Evolutionary conservation across 2,329 filamentous ascomycete species (phyloP).

Genomic region (Phaeomoniella chlamydospora): DNA sequence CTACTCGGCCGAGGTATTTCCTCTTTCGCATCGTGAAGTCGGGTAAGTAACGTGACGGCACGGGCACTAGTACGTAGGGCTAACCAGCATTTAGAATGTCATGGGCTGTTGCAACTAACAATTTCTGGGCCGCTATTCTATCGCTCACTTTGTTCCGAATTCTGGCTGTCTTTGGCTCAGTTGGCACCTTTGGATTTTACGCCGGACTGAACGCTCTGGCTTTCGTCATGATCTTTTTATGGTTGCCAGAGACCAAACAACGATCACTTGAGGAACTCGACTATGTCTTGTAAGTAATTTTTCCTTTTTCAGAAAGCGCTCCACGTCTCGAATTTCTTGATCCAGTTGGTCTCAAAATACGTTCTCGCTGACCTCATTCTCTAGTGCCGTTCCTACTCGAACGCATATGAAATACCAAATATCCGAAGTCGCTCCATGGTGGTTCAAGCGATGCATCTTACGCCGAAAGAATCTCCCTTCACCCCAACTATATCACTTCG

Average conservation of each 20-base stretch:
- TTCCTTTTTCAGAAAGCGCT: slow-evolving; percentile 1
- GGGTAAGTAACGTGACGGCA: slow-evolving; percentile 39
- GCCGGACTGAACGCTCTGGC: slow-evolving; percentile 45
- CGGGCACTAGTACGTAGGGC: neutral
- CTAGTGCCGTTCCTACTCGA: slow-evolving; percentile 39
- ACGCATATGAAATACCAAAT: slow-evolving; percentile 44
- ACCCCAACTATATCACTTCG: slow-evolving; percentile 38
- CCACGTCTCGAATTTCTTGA: neutral
- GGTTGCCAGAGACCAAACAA: slow-evolving; percentile 42
- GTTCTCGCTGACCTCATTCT: neutral
- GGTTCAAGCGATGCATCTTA: slow-evolving; percentile 43
- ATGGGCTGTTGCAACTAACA: slow-evolving; percentile 28
- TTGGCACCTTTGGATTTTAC: slow-evolving; percentile 48
- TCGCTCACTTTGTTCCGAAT: slow-evolving; percentile 35
- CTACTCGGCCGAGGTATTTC: slow-evolving; percentile 53
- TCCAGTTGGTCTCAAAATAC: too few species aligned
- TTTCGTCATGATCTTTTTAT: slow-evolving; percentile 49
- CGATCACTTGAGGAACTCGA: slow-evolving; percentile 40
- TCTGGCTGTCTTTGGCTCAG: slow-evolving; percentile 30
- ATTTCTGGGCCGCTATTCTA: slow-evolving; percentile 34
- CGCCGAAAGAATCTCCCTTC: slow-evolving; percentile 30
- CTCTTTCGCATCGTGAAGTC: slow-evolving; percentile 45
- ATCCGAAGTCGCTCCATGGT: slow-evolving; percentile 43
- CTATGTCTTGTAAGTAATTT: slow-evolving; percentile 30
- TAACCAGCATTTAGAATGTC: slow-evolving; percentile 36